A percentile compares a stretch with the other conserved stretches of the same genome.
Evolutionary conservation across 192 early-diverging fungal species (phyloP).

Genomic region (Powellomyces hirtus): DNA sequence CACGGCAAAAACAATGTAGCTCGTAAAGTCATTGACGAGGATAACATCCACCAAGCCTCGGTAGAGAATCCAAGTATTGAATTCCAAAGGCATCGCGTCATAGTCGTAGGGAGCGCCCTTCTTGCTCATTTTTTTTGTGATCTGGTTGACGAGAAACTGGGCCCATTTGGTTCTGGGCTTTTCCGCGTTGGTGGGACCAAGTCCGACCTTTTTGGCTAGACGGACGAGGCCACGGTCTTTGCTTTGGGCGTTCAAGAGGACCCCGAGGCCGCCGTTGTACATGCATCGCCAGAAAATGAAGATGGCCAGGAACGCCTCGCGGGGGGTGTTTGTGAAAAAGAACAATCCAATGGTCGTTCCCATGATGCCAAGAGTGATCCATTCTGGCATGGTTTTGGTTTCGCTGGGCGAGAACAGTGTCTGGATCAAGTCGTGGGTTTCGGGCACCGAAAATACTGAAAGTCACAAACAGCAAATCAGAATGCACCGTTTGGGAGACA

Average conservation of each 20-base stretch:
- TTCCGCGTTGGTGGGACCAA: constrained; percentile 37
- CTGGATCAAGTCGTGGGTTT: constrained; percentile 26
- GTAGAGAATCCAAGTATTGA: constrained; percentile 94
- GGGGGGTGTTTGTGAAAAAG: constrained; percentile 58
- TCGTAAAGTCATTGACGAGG: constrained; percentile 87
- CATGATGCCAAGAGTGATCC: constrained; percentile 21
- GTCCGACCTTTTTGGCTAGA: constrained; percentile 65
- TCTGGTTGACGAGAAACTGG: constrained; percentile 28
- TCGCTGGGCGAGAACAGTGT: constrained; percentile 22
- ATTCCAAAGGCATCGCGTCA: constrained; percentile 80
- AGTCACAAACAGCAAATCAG: neutral
- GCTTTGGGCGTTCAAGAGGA: constrained; percentile 67
- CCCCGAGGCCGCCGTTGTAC: constrained; percentile 87
- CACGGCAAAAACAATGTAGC: constrained; percentile 80
- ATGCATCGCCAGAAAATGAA: constrained; percentile 85
- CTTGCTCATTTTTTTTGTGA: constrained; percentile 37
- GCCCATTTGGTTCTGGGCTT: constrained; percentile 31
- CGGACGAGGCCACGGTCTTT: constrained; percentile 68
- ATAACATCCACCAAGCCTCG: constrained; percentile 91
- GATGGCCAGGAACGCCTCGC: constrained; percentile 63
- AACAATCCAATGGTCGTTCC: constrained; percentile 51
- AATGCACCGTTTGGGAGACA: neutral
- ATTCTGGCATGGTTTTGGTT: constrained; percentile 26
- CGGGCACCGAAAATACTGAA: constrained; percentile 21
- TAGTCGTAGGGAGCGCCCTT: constrained; percentile 17